Base-by-base conservation (phyloP, 495 filamentous ascomycete species). In the Monascus purpureus region DNA sequence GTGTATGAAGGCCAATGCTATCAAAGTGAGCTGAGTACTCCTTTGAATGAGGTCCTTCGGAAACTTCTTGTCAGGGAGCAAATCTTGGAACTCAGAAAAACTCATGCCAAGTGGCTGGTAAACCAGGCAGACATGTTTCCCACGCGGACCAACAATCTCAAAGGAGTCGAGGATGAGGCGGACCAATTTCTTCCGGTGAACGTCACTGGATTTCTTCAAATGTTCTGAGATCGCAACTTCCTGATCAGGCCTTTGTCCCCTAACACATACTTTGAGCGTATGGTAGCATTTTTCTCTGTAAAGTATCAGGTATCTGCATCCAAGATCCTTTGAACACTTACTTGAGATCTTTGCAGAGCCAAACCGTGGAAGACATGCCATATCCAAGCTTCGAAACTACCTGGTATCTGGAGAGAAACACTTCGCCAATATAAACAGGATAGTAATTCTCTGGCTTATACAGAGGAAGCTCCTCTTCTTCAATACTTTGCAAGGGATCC, bases 341-440 rank as follows among this genome's bases (percentile, higher is more conserved):
- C 55, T 36, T 36, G 29, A 69, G 42, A 43, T 69, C 62, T n/a
- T 52, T 52, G 33, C 53, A 59, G 23, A 72, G 47, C 64, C 64
- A 70, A 8, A 62, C 64, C 4, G 66, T 71, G 17, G 66, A 70
- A 17, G 41, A 47, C 8, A 58, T 41, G 1, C 65, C 65, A 29
- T 53, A 64, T n/a, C 63, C 59, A 14, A 70, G 49, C 45, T 68
- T 70, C 24, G 44, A 45, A 3, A 62, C 17, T 24, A 65, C 40
- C 20, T 50, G 44, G 43, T 65, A 68, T 35, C 45, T 48, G 12
- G 44, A 38, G 12, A 52, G 41, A 42, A 61, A 52, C 2, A 55
- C 38, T 33, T 70, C 63, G 6, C 59, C 63, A 18, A 63, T 40
- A 25, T 50, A 44, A 18, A 62, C 62, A 4, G 65, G 63, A 33